Evolutionary conservation across 2,329 filamentous ascomycete species (phyloP).

Genomic region (Penicillium thymicola): DNA sequence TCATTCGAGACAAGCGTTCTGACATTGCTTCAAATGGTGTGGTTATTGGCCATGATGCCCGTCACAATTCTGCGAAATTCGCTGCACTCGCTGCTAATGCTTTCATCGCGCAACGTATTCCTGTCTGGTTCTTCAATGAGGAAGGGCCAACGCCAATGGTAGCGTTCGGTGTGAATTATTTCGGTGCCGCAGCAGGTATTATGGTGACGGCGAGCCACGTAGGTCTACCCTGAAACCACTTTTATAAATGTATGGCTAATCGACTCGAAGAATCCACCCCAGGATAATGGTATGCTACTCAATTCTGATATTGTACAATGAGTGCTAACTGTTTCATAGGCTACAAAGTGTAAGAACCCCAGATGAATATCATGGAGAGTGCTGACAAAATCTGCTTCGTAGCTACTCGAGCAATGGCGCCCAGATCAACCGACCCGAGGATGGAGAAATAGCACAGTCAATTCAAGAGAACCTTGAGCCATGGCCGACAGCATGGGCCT

Average conservation of each 20-base stretch:
- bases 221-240: constrained; percentile 17
- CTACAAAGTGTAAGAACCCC: constrained; percentile 55
- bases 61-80: constrained; percentile 61
- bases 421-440: constrained; percentile 63
- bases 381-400: constrained; percentile 20
- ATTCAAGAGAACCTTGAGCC: constrained; percentile 57
- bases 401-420: constrained; percentile 62
- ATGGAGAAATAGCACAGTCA: constrained; percentile 55
- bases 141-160: constrained; percentile 60
- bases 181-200: constrained; percentile 56
- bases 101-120: constrained; percentile 57
- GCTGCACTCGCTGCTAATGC: constrained; percentile 59
- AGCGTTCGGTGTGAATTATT: constrained; percentile 56
- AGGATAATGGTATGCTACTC: constrained; percentile 52
- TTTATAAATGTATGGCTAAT: constrained; percentile 4
- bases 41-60: constrained; percentile 62
- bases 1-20: constrained; percentile 49
- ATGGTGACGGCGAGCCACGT: constrained; percentile 65
- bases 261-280: constrained; percentile 52
- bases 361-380: background rate
- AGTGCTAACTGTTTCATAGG: constrained; percentile 33
- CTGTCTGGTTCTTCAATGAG: constrained; percentile 58
- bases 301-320: background rate
- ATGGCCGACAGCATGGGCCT: constrained; percentile 42
- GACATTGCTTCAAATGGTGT: constrained; percentile 48